These are phyloP conservation scores for Novymonas esmeraldas DNA, from an alignment of 208 protist species.

Conservation along the genomic window DNA sequence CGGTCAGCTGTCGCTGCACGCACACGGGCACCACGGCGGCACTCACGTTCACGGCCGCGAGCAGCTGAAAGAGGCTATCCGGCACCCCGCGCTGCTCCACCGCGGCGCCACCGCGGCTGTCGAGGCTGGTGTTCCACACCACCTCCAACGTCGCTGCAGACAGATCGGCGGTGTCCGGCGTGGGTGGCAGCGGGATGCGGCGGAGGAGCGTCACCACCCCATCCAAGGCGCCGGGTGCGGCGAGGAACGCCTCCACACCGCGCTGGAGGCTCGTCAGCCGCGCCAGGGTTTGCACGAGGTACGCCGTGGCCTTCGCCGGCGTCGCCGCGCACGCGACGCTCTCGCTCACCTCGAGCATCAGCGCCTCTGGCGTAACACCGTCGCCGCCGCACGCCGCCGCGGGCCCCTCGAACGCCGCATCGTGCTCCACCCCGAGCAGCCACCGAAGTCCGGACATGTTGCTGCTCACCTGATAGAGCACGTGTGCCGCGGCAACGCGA, in stretches of 20 bases:
- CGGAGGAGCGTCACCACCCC: constrained; percentile 10
- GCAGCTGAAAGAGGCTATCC: constrained; percentile 48
- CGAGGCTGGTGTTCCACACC: constrained; percentile 62
- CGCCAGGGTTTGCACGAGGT: constrained; percentile 27
- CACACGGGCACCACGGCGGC: constrained; percentile 13
- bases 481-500: constrained; percentile 40
- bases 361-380: constrained; percentile 5
- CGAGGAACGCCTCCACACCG: constrained; percentile 21
- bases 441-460: constrained; percentile 74
- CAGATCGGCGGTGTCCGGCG: neutral
- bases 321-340: constrained; percentile 12
- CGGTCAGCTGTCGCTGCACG: constrained; percentile 66
- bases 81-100: constrained; percentile 45
- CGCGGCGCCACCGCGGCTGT: constrained; percentile 46
- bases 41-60: constrained; percentile 28
- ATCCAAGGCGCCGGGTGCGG: neutral
- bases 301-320: neutral
- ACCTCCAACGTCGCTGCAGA: constrained; percentile 38
- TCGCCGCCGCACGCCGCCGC: constrained; percentile 14
- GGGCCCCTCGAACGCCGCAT: constrained; percentile 10
- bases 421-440: constrained; percentile 55
- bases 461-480: constrained; percentile 56
- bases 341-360: constrained; percentile 23
- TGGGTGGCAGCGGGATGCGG: neutral
- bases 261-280: constrained; percentile 30